A percentile compares a stretch with the other conserved stretches of the same genome.
These are phyloP conservation scores for Parmelia sp. DNA, from an alignment of 495 filamentous ascomycete genomes.

Conservation along the genomic window DNA sequence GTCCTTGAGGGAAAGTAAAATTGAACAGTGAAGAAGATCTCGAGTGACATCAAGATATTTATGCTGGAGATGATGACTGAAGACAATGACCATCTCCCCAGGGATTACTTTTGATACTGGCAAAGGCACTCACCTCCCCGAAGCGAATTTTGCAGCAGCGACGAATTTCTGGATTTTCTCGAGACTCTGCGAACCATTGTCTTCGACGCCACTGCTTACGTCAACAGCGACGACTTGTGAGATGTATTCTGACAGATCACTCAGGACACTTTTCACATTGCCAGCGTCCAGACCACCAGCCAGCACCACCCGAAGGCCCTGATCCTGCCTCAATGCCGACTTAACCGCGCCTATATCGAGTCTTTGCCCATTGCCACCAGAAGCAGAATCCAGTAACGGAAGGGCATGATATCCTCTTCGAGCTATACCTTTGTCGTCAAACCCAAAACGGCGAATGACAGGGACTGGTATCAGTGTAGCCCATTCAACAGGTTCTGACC, in stretches of 20 bases:
- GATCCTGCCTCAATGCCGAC: constrained; percentile 53
- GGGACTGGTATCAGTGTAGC: constrained; percentile 78
- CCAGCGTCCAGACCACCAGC: constrained; percentile 75
- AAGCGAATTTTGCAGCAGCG: constrained; percentile 53
- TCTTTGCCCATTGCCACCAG: constrained; percentile 71
- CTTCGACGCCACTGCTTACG: constrained; percentile 90
- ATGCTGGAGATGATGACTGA: neutral
- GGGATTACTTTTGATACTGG: neutral
- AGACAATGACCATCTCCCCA: neutral
- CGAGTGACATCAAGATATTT: neutral
- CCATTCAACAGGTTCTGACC: constrained; percentile 89
- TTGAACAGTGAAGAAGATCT: neutral
- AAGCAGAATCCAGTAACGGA: constrained; percentile 77
- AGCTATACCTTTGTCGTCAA: constrained; percentile 61
- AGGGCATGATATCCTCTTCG: constrained; percentile 74
- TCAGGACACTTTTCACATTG: constrained; percentile 63
- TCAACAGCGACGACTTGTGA: constrained; percentile 73
- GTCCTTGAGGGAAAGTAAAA: neutral
- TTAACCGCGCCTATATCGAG: constrained; percentile 62
- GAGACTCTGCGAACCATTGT: constrained; percentile 70
- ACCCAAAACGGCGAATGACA: constrained; percentile 76
- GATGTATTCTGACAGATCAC: constrained; percentile 47
- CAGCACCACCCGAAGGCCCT: constrained; percentile 61
- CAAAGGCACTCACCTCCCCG: constrained; percentile 10
- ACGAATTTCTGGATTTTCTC: constrained; percentile 81